Evolutionary conservation across 306 rosid species (phyloP).

Genomic region (Inga oerstediana): DNA sequence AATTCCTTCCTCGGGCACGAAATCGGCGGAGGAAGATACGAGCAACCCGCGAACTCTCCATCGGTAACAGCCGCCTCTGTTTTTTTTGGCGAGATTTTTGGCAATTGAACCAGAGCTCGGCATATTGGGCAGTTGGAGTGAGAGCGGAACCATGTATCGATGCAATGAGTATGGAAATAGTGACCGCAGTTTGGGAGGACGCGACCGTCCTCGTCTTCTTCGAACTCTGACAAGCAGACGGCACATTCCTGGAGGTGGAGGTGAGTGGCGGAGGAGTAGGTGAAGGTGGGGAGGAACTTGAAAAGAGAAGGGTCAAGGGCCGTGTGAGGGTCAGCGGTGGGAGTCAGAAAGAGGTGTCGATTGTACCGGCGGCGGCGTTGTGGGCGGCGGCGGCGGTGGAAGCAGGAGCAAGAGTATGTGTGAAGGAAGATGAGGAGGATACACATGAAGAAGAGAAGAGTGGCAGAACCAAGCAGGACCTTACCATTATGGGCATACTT

Average conservation of each 20-base stretch:
- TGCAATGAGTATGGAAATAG: constrained; percentile 42
- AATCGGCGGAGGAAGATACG: constrained; percentile 20
- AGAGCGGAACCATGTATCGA: constrained; percentile 46
- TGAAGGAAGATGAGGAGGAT: constrained; percentile 35
- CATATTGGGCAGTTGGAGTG: constrained; percentile 51
- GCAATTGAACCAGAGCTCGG: neutral
- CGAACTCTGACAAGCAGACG: constrained; percentile 48
- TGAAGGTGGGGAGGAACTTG: constrained; percentile 39
- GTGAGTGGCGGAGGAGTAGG: constrained; percentile 23
- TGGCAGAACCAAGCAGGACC: constrained; percentile 52
- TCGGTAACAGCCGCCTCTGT: neutral
- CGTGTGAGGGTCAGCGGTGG: neutral
- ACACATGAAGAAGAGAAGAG: constrained; percentile 41
- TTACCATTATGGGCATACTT: constrained; percentile 46
- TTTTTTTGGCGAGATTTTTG: neutral
- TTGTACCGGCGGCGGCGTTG: neutral
- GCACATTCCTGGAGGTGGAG: constrained; percentile 35
- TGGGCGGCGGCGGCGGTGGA: constrained; percentile 4
- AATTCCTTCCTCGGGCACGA: constrained; percentile 42
- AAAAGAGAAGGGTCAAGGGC: constrained; percentile 38
- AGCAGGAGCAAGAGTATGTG: constrained; percentile 34
- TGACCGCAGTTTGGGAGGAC: constrained; percentile 46
- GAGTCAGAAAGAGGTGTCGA: neutral
- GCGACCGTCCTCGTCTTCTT: constrained; percentile 32
- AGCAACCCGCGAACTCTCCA: constrained; percentile 15